A percentile compares a stretch with the other conserved stretches of the same genome.
Evolutionary conservation across 306 rosid species (phyloP).

Genomic region (Prunus salicina): DNA sequence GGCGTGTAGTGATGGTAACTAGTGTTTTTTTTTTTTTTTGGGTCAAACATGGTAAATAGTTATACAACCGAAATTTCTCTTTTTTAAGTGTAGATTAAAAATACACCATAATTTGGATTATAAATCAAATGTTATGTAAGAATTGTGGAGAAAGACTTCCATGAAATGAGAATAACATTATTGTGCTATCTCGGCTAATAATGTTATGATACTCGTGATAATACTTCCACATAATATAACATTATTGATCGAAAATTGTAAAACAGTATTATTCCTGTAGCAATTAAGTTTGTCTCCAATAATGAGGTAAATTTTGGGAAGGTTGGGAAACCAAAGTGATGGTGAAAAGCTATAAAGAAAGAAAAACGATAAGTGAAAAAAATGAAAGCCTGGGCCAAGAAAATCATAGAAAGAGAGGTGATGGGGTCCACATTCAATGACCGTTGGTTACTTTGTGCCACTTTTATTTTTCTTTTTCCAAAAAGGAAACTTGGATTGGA

Average conservation of each 20-base stretch:
- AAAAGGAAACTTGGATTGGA: neutral
- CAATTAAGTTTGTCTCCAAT: neutral
- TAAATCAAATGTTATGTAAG: neutral
- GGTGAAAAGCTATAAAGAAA: neutral
- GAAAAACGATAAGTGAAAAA: neutral
- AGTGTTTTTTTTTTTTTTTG: no score
- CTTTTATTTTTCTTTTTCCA: neutral
- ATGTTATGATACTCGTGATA: accelerated
- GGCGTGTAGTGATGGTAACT: neutral
- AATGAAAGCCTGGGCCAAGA: neutral
- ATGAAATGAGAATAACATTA: accelerated
- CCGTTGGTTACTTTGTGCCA: neutral
- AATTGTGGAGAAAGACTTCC: no score
- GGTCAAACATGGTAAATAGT: neutral
- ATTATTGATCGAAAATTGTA: accelerated
- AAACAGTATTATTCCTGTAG: neutral
- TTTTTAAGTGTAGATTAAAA: no score
- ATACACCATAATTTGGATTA: neutral
- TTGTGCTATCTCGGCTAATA: accelerated
- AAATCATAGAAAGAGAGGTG: neutral
- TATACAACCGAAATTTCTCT: neutral
- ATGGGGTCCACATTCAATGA: neutral
- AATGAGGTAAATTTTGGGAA: neutral
- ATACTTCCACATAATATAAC: no score
- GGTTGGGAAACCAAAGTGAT: neutral